Evolutionary conservation across 2,329 filamentous ascomycete genomes (phyloP), one percentile per base, ranked within the genome.

Genomic region (Penicillium sp.): DNA sequence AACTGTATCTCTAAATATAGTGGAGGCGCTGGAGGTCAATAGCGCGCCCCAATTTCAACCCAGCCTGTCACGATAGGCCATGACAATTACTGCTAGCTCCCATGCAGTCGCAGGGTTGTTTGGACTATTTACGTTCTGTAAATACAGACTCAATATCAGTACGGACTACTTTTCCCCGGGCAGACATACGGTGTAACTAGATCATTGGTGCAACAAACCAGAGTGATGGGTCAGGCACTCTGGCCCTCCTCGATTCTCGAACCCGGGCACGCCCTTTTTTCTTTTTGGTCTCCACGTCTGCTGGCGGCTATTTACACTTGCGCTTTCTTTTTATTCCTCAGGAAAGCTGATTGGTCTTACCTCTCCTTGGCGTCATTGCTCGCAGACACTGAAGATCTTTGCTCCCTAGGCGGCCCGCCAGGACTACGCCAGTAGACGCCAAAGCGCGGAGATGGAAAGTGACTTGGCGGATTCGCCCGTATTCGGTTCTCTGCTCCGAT

Each of bases 201-300:
- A 14, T 57, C 57, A 38, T 31, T 28, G 54, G 52, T 55, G 57
- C 20, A 43, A 42, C 35, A 35, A 56, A 55, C 53, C 53, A 49
- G 58, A 38, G 56, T 48, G 48, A 59, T 53, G 57, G 57, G 52
- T 59, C 57, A 54, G 50, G 50, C 41, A 58, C 57, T 50, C 31
- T 8, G 1, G n/a, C 34, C 35, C 25, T 58, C 49, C n/a, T n/a
- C n/a, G n/a, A n/a, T n/a, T 54, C 56, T 49, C 17, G 17, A 42
- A 51, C 22, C 47, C 49, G 17, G 50, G 31, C 35, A 15, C 38
- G 8, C 34, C 35, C 25, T 50, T 48, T 49, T 49, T 37, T 49
- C 42, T 37, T 45, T 54, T 45, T 43, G 8, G 15, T 54, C 58
- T 54, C 55, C 55, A 55, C 45, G 43, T 55, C 59, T 10, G 45